phyloP scores from a whole-genome alignment of 768 basidiomycete genomes.

The Kondoa subrosea region DNA sequence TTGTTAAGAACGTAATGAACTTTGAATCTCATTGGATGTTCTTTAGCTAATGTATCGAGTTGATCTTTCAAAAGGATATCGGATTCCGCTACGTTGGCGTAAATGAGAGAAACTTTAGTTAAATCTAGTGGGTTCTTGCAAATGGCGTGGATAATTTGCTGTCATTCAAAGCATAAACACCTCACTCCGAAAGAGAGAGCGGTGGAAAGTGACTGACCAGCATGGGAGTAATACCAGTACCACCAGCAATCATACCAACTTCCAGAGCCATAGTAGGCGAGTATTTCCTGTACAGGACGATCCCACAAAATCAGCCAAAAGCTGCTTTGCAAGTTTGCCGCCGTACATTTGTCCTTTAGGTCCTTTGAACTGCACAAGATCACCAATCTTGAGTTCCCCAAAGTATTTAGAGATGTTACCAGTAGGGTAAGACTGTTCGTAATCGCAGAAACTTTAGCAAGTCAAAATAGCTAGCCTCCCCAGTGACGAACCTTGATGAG shows the following conservation, averaged over 20 bases:
- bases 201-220: conserved; percentile 34
- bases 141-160: conserved; percentile 82
- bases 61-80: conserved; percentile 85
- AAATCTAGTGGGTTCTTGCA: conserved; percentile 72
- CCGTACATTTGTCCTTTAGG: conserved; percentile 74
- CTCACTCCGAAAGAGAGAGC: neutral
- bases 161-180: neutral
- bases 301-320: no score
- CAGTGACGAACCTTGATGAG: conserved; percentile 63
- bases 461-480: neutral
- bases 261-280: conserved; percentile 51
- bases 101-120: conserved; percentile 72
- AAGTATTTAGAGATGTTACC: conserved; percentile 90
- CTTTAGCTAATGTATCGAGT: conserved; percentile 56
- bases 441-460: neutral
- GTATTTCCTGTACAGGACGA: conserved; percentile 39
- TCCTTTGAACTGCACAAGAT: conserved; percentile 78
- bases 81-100: conserved; percentile 82
- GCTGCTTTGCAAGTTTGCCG: neutral
- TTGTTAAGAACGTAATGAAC: conserved; percentile 89
- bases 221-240: conserved; percentile 98
- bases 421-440: conserved; percentile 69
- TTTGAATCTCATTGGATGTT: conserved; percentile 52
- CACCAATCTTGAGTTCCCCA: conserved; percentile 63
- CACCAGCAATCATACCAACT: conserved; percentile 93